Evolutionary conservation across 2,329 filamentous ascomycete species (phyloP).

Genomic region (Diaporthe longicolla): DNA sequence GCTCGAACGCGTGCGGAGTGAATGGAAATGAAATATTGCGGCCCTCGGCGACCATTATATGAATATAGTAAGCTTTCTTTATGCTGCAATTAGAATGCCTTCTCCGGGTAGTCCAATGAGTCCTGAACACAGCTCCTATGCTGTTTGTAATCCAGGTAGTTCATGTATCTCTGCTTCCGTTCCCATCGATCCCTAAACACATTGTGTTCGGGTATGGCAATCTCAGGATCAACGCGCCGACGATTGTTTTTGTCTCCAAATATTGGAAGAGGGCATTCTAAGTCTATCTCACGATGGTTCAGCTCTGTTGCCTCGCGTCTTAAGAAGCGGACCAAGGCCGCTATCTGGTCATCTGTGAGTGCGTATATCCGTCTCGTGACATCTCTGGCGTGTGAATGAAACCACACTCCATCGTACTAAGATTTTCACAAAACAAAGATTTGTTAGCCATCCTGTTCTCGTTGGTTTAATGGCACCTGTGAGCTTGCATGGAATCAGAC

Average conservation of each 20-base stretch:
- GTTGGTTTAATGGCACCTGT: neutral
- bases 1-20: no score
- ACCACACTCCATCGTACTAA: constrained; percentile 17
- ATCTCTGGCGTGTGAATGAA: neutral
- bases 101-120: constrained; percentile 15
- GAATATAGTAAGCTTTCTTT: no score
- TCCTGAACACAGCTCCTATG: neutral
- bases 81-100: neutral
- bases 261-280: neutral
- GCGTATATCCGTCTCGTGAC: constrained; percentile 12
- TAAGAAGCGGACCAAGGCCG: constrained; percentile 7
- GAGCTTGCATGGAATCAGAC: neutral
- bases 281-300: neutral
- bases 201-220: constrained; percentile 20
- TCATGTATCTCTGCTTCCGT: neutral
- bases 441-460: neutral
- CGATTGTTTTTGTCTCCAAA: neutral
- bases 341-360: constrained; percentile 13
- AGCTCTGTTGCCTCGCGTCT: neutral
- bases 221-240: constrained; percentile 21
- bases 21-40: no score
- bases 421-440: neutral
- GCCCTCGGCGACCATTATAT: no score
- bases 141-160: neutral
- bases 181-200: constrained; percentile 24